Conservation (phyloP, 441 rosid species). For the Bruguiera hainesii region DNA sequence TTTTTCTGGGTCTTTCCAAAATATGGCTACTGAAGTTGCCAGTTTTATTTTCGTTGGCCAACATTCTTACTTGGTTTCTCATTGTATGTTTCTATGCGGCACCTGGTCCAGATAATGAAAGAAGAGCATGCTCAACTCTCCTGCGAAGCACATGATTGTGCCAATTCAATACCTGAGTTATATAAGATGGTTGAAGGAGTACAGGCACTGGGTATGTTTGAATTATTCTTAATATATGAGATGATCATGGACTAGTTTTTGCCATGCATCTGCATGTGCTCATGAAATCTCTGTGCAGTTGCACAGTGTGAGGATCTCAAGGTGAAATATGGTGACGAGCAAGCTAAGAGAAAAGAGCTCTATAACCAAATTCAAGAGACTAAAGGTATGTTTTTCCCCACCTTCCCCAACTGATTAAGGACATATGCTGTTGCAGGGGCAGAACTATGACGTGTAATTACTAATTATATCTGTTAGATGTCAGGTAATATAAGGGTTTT, state of each 20-base stretch:
- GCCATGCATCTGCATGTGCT: conserved; percentile 16
- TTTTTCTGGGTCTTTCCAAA: conserved; percentile 4
- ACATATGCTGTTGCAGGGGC: conserved; percentile 7
- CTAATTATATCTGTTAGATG: conserved; percentile 11
- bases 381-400: conserved; percentile 44
- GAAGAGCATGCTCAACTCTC: conserved; percentile 71
- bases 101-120: conserved; percentile 59
- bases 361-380: conserved; percentile 83
- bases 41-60: not conserved
- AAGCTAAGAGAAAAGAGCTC: conserved; percentile 75
- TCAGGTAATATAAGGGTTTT: conserved; percentile 90
- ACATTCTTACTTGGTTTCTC: conserved; percentile 3
- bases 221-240: conserved; percentile 1
- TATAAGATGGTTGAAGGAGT: conserved; percentile 76
- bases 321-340: conserved; percentile 68
- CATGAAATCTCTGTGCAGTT: conserved; percentile 43
- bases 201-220: conserved; percentile 67
- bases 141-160: conserved; percentile 68
- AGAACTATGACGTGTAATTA: conserved; percentile 3
- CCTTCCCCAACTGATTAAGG: conserved; percentile 6
- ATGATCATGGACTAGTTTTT: conserved; percentile 10
- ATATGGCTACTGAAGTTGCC: not conserved
- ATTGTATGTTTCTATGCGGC: conserved; percentile 4
- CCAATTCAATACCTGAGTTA: conserved; percentile 67
- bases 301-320: conserved; percentile 83